Conservation (phyloP, 2,329 filamentous ascomycete genomes). For the Colletotrichum orbiculare region DNA sequence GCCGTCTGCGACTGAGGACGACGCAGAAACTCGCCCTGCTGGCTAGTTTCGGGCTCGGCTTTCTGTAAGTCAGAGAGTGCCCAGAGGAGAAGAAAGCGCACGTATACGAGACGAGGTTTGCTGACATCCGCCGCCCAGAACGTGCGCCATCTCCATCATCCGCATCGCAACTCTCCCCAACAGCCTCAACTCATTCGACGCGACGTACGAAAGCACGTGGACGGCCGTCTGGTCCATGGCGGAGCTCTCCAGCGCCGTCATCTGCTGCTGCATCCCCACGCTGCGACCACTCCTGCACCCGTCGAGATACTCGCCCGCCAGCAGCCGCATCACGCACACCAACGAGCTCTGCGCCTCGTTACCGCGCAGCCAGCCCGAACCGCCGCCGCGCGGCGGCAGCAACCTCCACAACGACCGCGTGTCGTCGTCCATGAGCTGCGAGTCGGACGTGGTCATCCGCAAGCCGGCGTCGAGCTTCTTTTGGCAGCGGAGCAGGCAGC, state of each 20-base stretch:
- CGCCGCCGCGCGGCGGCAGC: too few species aligned
- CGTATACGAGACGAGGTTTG: too few species aligned
- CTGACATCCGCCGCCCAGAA: slow-evolving; percentile 2
- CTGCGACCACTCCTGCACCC: slow-evolving; percentile 43
- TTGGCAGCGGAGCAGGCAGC: slow-evolving; percentile 20
- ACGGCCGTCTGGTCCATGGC: slow-evolving; percentile 51
- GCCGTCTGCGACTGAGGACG: slow-evolving; percentile 17
- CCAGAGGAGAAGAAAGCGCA: not conserved
- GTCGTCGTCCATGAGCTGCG: slow-evolving; percentile 20
- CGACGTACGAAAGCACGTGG: slow-evolving; percentile 46
- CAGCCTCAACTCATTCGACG: slow-evolving; percentile 42
- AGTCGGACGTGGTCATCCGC: slow-evolving; percentile 11
- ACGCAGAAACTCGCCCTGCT: slow-evolving; percentile 33
- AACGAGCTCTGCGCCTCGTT: not conserved
- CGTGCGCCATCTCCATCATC: slow-evolving; percentile 37
- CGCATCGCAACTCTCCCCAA: slow-evolving; percentile 46
- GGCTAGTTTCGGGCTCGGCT: slow-evolving; percentile 32
- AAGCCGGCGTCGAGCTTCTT: slow-evolving; percentile 23
- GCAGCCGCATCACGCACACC: not conserved
- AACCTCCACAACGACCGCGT: not conserved
- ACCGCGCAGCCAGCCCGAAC: not conserved
- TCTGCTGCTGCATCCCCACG: slow-evolving; percentile 53
- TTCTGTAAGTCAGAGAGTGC: slow-evolving; percentile 25
- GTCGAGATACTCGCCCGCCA: not conserved
- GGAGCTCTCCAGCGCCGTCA: slow-evolving; percentile 52